Conservation (phyloP, 225 moss, liverwort and hornwort genomes). For the Neckera pumila region DNA sequence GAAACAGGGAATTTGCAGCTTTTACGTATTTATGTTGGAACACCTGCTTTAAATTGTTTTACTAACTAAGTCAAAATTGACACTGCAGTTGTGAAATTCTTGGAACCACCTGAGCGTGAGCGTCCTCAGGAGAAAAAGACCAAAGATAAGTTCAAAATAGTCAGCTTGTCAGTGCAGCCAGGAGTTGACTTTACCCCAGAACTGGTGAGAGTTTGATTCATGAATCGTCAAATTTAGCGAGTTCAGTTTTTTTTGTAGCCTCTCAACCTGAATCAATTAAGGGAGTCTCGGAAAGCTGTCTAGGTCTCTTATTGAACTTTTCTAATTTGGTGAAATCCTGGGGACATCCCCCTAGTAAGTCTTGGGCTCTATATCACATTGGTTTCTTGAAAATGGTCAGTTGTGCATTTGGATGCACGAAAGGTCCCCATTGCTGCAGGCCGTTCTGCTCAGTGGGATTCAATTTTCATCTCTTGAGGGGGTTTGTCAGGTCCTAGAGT, state of each 20-base stretch:
- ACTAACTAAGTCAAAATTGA: neutral
- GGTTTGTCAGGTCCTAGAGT: neutral
- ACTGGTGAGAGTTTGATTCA: constrained; percentile 41
- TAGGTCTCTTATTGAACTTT: neutral
- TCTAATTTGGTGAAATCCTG: neutral
- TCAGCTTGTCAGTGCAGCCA: constrained; percentile 83
- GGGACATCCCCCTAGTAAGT: neutral
- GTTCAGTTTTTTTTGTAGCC: neutral
- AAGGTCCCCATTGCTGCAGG: neutral
- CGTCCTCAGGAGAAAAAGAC: constrained; percentile 86
- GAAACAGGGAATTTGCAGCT: neutral
- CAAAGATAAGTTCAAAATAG: constrained; percentile 97
- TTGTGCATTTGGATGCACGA: neutral
- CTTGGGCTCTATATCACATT: neutral
- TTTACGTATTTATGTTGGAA: neutral
- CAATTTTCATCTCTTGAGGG: neutral
- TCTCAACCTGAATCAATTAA: neutral
- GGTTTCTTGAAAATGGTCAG: neutral
- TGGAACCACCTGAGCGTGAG: constrained; percentile 79
- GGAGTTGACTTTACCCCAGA: constrained; percentile 89
- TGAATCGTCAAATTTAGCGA: neutral
- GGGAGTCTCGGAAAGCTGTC: neutral
- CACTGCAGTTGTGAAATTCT: constrained; percentile 82
- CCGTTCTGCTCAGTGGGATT: neutral
- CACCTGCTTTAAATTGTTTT: neutral